These are phyloP conservation scores for Claviceps arundinis DNA, from an alignment of 2,329 filamentous ascomycete species.

Conservation along the genomic window DNA sequence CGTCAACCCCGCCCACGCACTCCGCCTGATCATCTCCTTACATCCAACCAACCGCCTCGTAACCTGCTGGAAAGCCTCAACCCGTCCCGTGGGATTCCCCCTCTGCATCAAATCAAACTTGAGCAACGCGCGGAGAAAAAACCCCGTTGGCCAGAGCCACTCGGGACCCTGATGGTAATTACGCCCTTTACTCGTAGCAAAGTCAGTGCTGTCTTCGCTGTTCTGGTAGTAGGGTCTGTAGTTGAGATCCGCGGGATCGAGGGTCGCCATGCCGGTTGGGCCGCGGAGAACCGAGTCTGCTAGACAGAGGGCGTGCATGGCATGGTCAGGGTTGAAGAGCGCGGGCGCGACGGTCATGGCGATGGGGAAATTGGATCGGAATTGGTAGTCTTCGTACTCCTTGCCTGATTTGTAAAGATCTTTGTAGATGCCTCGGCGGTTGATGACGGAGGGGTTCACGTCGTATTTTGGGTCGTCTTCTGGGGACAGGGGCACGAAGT, in stretches of 20 bases:
- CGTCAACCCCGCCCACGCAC: conserved; percentile 77
- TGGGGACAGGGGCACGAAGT: conserved; percentile 63
- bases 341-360: conserved; percentile 89
- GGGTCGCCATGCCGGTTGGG: conserved; percentile 86
- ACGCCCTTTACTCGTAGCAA: conserved; percentile 80
- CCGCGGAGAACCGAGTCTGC: conserved; percentile 72
- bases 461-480: conserved; percentile 66
- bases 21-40: conserved; percentile 69
- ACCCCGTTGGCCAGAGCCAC: conserved; percentile 96
- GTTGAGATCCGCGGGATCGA: conserved; percentile 84
- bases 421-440: conserved; percentile 95
- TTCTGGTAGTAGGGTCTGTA: conserved; percentile 94
- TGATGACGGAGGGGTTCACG: conserved; percentile 65
- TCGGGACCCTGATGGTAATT: conserved; percentile 98
- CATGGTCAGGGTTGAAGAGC: conserved; percentile 68
- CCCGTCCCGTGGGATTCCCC: conserved; percentile 44
- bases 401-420: conserved; percentile 89
- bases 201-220: conserved; percentile 82
- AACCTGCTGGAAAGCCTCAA: conserved; percentile 90
- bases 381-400: conserved; percentile 94
- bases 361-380: conserved; percentile 87
- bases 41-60: conserved; percentile 71
- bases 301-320: conserved; percentile 64
- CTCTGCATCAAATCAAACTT: conserved; percentile 76
- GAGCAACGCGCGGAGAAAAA: conserved; percentile 81